Percentiles rank a stretch among this genome's conserved stretches.
Conservation (phyloP, 2,329 filamentous ascomycete species). For the Nemania abortiva region DNA sequence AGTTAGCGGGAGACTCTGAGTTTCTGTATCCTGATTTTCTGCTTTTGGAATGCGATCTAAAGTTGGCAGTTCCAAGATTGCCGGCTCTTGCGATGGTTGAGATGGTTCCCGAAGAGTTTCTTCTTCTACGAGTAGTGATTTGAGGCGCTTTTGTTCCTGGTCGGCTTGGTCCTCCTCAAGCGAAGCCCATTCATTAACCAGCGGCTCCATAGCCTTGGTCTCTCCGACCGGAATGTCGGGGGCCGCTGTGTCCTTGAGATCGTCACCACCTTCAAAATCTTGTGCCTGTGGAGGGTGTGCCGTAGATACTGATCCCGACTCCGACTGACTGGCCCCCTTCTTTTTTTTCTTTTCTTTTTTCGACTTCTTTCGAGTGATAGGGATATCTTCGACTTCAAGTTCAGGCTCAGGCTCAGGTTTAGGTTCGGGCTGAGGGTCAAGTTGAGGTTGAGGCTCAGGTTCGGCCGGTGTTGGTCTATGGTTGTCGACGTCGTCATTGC, state of each 20-base stretch:
- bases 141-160: slow-evolving; percentile 50
- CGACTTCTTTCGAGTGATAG: slow-evolving; percentile 48
- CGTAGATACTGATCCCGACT: slow-evolving; percentile 41
- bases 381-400: slow-evolving; percentile 31
- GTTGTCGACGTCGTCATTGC: slow-evolving; percentile 27
- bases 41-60: slow-evolving; percentile 36
- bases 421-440: slow-evolving; percentile 30
- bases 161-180: slow-evolving; percentile 51
- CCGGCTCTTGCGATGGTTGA: slow-evolving; percentile 35
- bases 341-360: slow-evolving; percentile 57
- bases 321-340: slow-evolving; percentile 42
- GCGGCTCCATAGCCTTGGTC: slow-evolving; percentile 28
- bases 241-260: slow-evolving; percentile 13
- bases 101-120: not conserved
- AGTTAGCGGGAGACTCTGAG: slow-evolving; percentile 44
- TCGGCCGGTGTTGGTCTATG: slow-evolving; percentile 28
- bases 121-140: slow-evolving; percentile 28
- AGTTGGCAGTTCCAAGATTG: slow-evolving; percentile 34
- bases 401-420: slow-evolving; percentile 21
- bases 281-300: slow-evolving; percentile 36
- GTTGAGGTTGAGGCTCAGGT: slow-evolving; percentile 24
- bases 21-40: slow-evolving; percentile 21
- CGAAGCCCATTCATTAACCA: slow-evolving; percentile 43
- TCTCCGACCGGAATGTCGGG: slow-evolving; percentile 24
- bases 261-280: slow-evolving; percentile 22